Percentiles rank a stretch among this genome's conserved stretches.
phyloP scores from a whole-genome alignment of 768 basidiomycete genomes.

The Mycena floridula region DNA sequence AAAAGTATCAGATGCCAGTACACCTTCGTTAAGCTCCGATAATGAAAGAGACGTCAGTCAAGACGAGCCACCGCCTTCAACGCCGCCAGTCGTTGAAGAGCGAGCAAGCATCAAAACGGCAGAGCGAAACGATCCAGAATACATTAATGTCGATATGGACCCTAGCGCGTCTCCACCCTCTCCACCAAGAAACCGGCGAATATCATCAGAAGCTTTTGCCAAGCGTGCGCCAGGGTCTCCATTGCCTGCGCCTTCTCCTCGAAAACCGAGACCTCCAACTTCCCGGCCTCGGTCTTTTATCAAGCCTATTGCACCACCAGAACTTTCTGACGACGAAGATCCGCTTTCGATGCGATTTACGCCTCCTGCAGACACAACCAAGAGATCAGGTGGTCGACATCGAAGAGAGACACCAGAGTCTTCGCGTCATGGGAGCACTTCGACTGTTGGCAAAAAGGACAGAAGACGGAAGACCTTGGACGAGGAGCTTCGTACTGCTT shows the following conservation, averaged over 20 bases:
- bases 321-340: slow-evolving; percentile 25
- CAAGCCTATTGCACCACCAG: slow-evolving; percentile 17
- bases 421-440: not conserved
- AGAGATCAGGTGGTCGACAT: not conserved
- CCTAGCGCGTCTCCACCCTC: slow-evolving; percentile 5
- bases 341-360: slow-evolving; percentile 26
- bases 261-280: slow-evolving; percentile 53
- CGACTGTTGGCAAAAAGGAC: not conserved
- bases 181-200: not conserved
- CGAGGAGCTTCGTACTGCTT: slow-evolving; percentile 53
- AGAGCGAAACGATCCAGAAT: not conserved
- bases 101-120: slow-evolving; percentile 1
- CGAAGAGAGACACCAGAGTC: not conserved
- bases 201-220: slow-evolving; percentile 28
- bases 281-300: slow-evolving; percentile 18
- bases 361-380: slow-evolving; percentile 2
- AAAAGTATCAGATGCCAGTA: slow-evolving; percentile 34
- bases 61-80: slow-evolving; percentile 7
- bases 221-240: slow-evolving; percentile 63
- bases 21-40: slow-evolving; percentile 73
- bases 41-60: slow-evolving; percentile 47
- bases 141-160: slow-evolving; percentile 32
- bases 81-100: slow-evolving; percentile 9
- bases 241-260: slow-evolving; percentile 48
- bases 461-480: slow-evolving; percentile 53